Percentiles rank a stretch among this genome's conserved stretches.
These are phyloP conservation scores for Monosporascus ibericus DNA, from an alignment of 2,329 filamentous ascomycete genomes.

Conservation along the genomic window DNA sequence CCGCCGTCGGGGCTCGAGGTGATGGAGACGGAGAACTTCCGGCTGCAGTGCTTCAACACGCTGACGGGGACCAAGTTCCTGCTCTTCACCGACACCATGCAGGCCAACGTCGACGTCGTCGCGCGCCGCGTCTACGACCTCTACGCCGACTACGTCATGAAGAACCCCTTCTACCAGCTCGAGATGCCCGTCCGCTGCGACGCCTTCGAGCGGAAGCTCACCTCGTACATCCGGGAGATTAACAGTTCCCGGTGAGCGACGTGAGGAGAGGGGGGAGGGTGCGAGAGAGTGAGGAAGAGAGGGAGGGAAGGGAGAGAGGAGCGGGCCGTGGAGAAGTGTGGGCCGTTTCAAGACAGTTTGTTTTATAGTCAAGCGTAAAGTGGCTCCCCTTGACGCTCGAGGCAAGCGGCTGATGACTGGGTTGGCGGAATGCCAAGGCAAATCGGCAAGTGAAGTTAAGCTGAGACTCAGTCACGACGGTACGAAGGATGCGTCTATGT, in stretches of 20 bases:
- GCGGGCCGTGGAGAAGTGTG: not conserved
- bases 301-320: not conserved
- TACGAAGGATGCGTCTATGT: no score
- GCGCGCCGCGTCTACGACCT: constrained; percentile 86
- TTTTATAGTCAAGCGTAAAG: not conserved
- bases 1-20: constrained; percentile 79
- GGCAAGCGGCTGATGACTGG: not conserved
- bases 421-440: not conserved
- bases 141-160: constrained; percentile 97
- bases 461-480: no score
- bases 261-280: not conserved
- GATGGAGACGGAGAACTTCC: constrained; percentile 89
- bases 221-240: constrained; percentile 70
- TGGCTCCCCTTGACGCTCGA: not conserved
- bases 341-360: not conserved
- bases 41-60: constrained; percentile 93
- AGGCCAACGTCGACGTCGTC: constrained; percentile 79
- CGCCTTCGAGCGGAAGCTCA: constrained; percentile 82
- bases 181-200: constrained; percentile 98
- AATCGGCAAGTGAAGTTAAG: not conserved
- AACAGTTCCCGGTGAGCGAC: constrained; percentile 50
- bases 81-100: constrained; percentile 84
- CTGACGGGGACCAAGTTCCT: constrained; percentile 93
- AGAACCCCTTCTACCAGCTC: constrained; percentile 96
- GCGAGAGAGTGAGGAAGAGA: not conserved